Evolutionary conservation across 2,329 filamentous ascomycete species (phyloP).

Genomic region (Pyrenochaeta sp.): DNA sequence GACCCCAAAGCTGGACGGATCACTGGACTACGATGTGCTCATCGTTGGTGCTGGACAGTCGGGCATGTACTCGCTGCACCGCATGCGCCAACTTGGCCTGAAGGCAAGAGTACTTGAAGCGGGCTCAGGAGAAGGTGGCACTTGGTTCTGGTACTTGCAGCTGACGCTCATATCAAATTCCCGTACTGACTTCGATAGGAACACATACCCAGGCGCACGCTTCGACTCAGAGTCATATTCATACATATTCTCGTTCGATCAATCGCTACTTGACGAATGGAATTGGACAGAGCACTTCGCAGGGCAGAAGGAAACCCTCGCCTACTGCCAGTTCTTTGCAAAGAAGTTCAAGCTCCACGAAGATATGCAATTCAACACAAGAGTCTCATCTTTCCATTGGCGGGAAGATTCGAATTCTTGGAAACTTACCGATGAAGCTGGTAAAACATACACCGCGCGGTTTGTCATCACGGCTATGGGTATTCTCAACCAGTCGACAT

Average conservation of each 20-base stretch:
- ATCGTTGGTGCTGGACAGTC: conserved; percentile 45
- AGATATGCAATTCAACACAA: conserved; percentile 33
- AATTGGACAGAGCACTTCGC: conserved; percentile 48
- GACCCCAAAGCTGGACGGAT: conserved; percentile 17
- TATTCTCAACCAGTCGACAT: conserved; percentile 26
- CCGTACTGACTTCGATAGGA: conserved; percentile 42
- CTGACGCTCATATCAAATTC: neutral
- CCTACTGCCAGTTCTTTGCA: conserved; percentile 58
- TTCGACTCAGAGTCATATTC: conserved; percentile 58
- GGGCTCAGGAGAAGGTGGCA: conserved; percentile 46
- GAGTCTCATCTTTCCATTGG: conserved; percentile 19
- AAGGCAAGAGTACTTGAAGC: conserved; percentile 39
- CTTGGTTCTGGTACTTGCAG: conserved; percentile 41
- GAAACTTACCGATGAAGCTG: conserved; percentile 19
- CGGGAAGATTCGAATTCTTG: conserved; percentile 24
- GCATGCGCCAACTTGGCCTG: conserved; percentile 42
- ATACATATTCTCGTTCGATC: conserved; percentile 54
- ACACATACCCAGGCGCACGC: conserved; percentile 57
- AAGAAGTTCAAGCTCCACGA: conserved; percentile 52
- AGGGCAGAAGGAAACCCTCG: conserved; percentile 54
- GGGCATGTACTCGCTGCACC: conserved; percentile 46
- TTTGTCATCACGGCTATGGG: conserved; percentile 31
- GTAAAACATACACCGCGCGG: conserved; percentile 19
- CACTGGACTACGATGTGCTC: conserved; percentile 31
- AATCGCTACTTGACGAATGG: conserved; percentile 54